Evolutionary conservation across 805 yeast species (phyloP).

Genomic region (Ogataea methylovora): DNA sequence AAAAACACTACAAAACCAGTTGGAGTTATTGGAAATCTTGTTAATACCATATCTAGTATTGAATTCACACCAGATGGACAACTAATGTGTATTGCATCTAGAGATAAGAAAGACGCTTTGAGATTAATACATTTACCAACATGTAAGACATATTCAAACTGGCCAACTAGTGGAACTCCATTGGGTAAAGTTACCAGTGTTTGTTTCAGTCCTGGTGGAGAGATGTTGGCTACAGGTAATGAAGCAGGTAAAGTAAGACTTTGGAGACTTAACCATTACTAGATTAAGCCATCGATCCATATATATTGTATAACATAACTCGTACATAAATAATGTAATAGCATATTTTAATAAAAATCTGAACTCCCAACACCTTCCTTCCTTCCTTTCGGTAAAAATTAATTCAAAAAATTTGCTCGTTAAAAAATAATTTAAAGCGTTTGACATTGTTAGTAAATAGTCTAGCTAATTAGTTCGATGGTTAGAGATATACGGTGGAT

Average conservation of each 20-base stretch:
- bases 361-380: too few species aligned
- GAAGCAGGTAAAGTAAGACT: constrained; percentile 85
- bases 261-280: constrained; percentile 84
- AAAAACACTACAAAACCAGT: constrained; percentile 36
- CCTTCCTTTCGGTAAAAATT: too few species aligned
- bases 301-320: too few species aligned
- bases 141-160: constrained; percentile 79
- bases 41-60: constrained; percentile 70
- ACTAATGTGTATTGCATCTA: constrained; percentile 73
- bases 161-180: constrained; percentile 98
- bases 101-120: constrained; percentile 80
- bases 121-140: constrained; percentile 83
- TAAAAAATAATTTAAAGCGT: too few species aligned
- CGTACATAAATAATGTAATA: too few species aligned
- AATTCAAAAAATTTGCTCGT: too few species aligned
- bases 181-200: constrained; percentile 86
- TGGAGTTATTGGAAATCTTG: constrained; percentile 66
- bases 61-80: constrained; percentile 86
- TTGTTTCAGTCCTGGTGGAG: constrained; percentile 72
- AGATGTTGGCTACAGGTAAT: constrained; percentile 83
- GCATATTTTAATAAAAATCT: too few species aligned
- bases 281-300: constrained; percentile 1
- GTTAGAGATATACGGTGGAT: too few species aligned
- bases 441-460: too few species aligned
- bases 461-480: too few species aligned